Conservation (phyloP, 2,329 filamentous ascomycete species). For the Cladosporium halotolerans region DNA sequence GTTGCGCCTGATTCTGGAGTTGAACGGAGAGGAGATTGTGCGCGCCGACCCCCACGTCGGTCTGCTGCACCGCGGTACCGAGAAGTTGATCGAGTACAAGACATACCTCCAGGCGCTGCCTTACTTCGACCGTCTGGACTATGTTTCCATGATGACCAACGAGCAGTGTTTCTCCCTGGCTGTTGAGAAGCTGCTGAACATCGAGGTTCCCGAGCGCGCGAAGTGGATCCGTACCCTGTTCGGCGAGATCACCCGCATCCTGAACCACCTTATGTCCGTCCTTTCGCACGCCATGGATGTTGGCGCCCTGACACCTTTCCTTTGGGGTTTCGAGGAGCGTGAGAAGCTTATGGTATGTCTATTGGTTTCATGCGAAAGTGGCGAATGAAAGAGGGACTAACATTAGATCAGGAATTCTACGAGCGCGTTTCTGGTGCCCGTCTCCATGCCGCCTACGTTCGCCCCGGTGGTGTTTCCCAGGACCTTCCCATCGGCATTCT, state of each 20-base stretch:
- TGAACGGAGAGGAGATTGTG: constrained; percentile 96
- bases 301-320: constrained; percentile 91
- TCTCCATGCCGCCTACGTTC: constrained; percentile 93
- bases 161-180: constrained; percentile 95
- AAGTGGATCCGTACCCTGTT: constrained; percentile 97
- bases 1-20: constrained; percentile 91
- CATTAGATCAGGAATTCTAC: constrained; percentile 80
- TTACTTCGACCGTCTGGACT: constrained; percentile 98
- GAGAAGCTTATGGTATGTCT: constrained; percentile 93
- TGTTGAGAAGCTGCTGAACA: constrained; percentile 94
- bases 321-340: constrained; percentile 99
- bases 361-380: neutral
- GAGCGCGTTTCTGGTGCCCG: constrained; percentile 97
- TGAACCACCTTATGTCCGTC: constrained; percentile 98
- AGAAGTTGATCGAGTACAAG: constrained; percentile 99
- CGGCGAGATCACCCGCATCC: constrained; percentile 83
- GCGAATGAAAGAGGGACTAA: constrained; percentile 1
- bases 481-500: constrained; percentile 89
- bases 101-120: constrained; percentile 96
- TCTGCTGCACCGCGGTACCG: constrained; percentile 89
- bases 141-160: constrained; percentile 99
- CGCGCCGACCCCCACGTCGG: constrained; percentile 96
- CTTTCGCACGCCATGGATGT: constrained; percentile 98
- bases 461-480: constrained; percentile 92
- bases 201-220: constrained; percentile 89